Evolutionary conservation across 257 asterid genomes (phyloP), one percentile per base, ranked within the genome.

Genomic region (Anisodus tanguticus): DNA sequence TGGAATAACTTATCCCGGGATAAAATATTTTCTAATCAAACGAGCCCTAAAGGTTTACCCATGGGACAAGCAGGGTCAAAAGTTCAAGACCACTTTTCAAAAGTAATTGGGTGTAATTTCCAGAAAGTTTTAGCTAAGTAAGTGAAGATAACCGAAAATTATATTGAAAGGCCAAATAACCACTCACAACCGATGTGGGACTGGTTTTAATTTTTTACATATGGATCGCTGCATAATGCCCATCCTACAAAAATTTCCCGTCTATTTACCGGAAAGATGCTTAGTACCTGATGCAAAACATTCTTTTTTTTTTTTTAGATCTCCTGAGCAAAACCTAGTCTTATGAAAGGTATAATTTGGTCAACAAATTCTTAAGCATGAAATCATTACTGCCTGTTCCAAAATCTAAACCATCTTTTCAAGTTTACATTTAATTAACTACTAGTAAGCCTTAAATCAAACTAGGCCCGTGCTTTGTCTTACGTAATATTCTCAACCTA

Each of bases 401-500:
- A 70, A 70, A 41, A 43, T 70, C 57, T 2, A 51, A 9, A 76
- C 63, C 0, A 74, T 11, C 22, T 11, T 10, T 49, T 12, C 62
- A 76, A 26, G 81, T 51, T 74, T 11, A 49, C 19, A 26, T 47
- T 11, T 3, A 49, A 74, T 49, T 45, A 72, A 76, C 6, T 51
- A 76, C 26, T 6, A 12, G 10, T 49, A 7, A 51, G 49, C 22
- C 10, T 74, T 49, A 49, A 74, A 51, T 22, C 15, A 59, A 80
- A 6, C 8, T 80, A 57, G 71, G 83, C 5, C 47, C 55, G 8
- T 31, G 72, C 3, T 63, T 63, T 59, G 59, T 19, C 76, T 3
- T 62, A 81, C 84, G 76, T 45, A 62, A 81, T 81, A 62, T 45
- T 62, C 84, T 81, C 49, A 81, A 3, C 43, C 72, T 43, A 80